These are phyloP conservation scores for Ustilago xerochloae DNA, from an alignment of 1,284 basidiomycete genomes.

Conservation along the genomic window DNA sequence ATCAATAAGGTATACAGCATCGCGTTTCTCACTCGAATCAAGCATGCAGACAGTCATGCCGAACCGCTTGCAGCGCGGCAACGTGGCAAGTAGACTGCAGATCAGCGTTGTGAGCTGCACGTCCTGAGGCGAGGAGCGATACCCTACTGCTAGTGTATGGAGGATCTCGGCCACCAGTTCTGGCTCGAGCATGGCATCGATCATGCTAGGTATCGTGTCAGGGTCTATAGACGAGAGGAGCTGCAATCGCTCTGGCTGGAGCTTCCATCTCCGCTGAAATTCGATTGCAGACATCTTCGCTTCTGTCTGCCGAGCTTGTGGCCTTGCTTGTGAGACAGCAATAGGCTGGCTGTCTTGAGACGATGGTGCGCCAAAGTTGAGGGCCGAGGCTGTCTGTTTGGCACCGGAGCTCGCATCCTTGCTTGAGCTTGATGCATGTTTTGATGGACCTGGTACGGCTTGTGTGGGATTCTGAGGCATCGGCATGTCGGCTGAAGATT, in stretches of 20 bases:
- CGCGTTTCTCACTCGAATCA: slow-evolving; percentile 21
- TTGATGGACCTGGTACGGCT: background rate
- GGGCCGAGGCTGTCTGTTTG: slow-evolving; percentile 32
- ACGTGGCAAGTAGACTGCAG: slow-evolving; percentile 2
- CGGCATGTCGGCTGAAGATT: background rate
- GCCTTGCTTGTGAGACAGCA: background rate
- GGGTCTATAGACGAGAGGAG: slow-evolving; percentile 18
- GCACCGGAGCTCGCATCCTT: background rate
- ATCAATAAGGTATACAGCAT: slow-evolving; percentile 17
- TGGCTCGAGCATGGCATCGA: slow-evolving; percentile 40
- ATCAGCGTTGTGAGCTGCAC: background rate
- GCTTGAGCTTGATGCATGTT: background rate
- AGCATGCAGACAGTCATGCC: slow-evolving; percentile 41
- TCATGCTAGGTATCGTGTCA: slow-evolving; percentile 27
- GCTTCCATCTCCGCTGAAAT: slow-evolving; percentile 47
- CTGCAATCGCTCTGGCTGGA: slow-evolving; percentile 10
- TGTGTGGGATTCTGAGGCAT: background rate
- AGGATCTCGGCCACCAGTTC: slow-evolving; percentile 32
- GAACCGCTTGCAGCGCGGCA: slow-evolving; percentile 38
- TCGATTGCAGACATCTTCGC: slow-evolving; percentile 35
- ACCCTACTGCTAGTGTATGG: slow-evolving; percentile 9
- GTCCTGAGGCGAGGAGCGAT: slow-evolving; percentile 1
- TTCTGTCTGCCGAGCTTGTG: background rate
- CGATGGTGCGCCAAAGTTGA: slow-evolving; percentile 26
- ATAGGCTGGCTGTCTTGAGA: background rate